A percentile compares a stretch with the other conserved stretches of the same genome.
Evolutionary conservation across 2,329 filamentous ascomycete species (phyloP).

Genomic region (Cadophora gregata): DNA sequence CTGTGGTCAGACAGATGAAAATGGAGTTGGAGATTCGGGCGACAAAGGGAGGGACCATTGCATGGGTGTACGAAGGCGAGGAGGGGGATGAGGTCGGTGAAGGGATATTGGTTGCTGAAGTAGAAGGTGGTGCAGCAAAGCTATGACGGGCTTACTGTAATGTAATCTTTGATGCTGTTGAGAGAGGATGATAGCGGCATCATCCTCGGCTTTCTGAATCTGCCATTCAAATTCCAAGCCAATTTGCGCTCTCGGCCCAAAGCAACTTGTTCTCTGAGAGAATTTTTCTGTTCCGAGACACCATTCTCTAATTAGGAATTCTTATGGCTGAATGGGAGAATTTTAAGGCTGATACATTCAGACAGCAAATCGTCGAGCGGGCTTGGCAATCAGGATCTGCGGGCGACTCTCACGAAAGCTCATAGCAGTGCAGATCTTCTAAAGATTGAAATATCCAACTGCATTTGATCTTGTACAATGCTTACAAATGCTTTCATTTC

Average conservation of each 20-base stretch:
- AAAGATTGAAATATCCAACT: background rate
- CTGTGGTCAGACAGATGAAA: constrained; percentile 70
- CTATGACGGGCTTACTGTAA: constrained; percentile 14
- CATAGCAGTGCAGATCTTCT: background rate
- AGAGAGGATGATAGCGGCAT: background rate
- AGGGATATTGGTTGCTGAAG: constrained; percentile 36
- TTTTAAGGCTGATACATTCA: background rate
- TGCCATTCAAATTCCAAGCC: no score
- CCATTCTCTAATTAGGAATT: background rate
- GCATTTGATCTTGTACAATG: background rate
- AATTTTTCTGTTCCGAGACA: background rate
- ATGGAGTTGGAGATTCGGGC: constrained; percentile 69
- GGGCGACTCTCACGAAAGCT: background rate
- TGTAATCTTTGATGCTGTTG: background rate
- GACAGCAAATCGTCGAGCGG: background rate
- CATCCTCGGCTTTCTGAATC: no score
- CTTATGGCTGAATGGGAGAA: background rate
- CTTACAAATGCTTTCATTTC: background rate
- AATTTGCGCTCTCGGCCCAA: no score
- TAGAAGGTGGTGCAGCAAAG: constrained; percentile 30
- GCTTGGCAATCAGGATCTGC: background rate
- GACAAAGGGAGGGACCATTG: constrained; percentile 32
- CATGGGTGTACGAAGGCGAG: constrained; percentile 40
- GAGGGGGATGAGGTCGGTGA: constrained; percentile 41
- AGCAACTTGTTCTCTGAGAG: no score